Conservation (phyloP, 2,329 filamentous ascomycete genomes). For the Aureobasidium sp. region DNA sequence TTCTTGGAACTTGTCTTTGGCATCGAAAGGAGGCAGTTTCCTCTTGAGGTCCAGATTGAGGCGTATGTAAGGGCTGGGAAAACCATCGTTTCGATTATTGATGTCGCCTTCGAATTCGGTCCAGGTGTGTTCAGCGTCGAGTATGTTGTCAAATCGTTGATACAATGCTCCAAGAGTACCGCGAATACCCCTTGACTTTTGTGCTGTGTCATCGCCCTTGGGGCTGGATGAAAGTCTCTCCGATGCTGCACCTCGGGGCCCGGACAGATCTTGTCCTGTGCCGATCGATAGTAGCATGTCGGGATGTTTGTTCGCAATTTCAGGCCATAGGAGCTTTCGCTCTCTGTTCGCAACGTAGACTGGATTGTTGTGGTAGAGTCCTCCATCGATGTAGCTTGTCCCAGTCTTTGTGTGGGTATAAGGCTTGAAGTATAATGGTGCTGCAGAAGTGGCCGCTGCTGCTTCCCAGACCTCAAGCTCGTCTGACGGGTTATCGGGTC, state of each 20-base stretch:
- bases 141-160: slow-evolving; percentile 24
- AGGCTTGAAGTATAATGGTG: slow-evolving; percentile 43
- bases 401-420: slow-evolving; percentile 41
- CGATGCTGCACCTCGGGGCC: neutral
- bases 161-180: slow-evolving; percentile 6
- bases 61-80: slow-evolving; percentile 23
- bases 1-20: slow-evolving; percentile 26
- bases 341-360: slow-evolving; percentile 43
- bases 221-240: neutral
- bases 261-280: slow-evolving; percentile 25
- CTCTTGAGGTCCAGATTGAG: slow-evolving; percentile 27
- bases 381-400: slow-evolving; percentile 42
- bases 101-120: slow-evolving; percentile 25
- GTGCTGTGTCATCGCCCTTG: neutral
- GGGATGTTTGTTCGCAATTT: slow-evolving; percentile 21
- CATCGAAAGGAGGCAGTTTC: slow-evolving; percentile 25
- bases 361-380: slow-evolving; percentile 43
- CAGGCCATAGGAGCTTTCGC: slow-evolving; percentile 27
- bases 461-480: slow-evolving; percentile 45
- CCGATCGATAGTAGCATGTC: slow-evolving; percentile 29
- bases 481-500: slow-evolving; percentile 29
- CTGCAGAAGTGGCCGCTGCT: slow-evolving; percentile 42
- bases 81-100: neutral
- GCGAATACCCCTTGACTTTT: neutral
- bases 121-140: slow-evolving; percentile 30